A percentile compares a stretch with the other conserved stretches of the same genome.
phyloP scores from a whole-genome alignment of 2,329 filamentous ascomycete genomes.

The Claviceps capensis region DNA sequence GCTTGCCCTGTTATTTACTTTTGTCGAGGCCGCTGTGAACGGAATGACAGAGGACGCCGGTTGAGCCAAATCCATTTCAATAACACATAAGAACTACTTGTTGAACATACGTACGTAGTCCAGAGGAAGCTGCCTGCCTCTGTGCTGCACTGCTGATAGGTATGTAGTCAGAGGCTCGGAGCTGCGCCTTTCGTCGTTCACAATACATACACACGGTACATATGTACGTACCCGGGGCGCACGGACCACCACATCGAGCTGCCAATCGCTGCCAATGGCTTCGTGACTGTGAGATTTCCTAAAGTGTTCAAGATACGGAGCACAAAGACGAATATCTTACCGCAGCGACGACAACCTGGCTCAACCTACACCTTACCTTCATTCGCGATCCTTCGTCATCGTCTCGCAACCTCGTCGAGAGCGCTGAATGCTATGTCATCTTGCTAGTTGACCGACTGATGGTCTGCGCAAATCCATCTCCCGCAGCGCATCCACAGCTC shows the following conservation, averaged over 20 bases:
- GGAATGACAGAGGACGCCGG: neutral
- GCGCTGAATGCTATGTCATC: conserved; percentile 14
- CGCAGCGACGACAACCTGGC: neutral
- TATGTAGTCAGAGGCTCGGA: too few species aligned
- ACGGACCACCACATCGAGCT: neutral
- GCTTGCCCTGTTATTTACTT: neutral
- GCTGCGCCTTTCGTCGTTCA: too few species aligned
- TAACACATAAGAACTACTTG: too few species aligned
- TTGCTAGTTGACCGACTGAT: conserved; percentile 13
- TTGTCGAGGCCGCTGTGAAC: neutral
- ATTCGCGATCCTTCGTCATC: neutral
- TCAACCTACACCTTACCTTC: neutral
- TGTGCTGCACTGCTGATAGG: too few species aligned
- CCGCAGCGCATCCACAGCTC: conserved; percentile 18
- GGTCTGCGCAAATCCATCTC: conserved; percentile 15
- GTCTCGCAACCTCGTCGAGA: neutral
- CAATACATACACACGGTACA: too few species aligned
- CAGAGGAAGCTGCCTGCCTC: too few species aligned
- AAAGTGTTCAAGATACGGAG: neutral
- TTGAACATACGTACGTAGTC: too few species aligned
- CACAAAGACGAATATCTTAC: neutral
- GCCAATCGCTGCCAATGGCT: neutral
- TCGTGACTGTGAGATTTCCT: neutral
- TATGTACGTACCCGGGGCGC: neutral
- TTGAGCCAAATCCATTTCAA: too few species aligned